A percentile compares a stretch with the other conserved stretches of the same genome.
Evolutionary conservation across 108 stramenopile genomes (phyloP).

Genomic region (Nitzschia sp.): DNA sequence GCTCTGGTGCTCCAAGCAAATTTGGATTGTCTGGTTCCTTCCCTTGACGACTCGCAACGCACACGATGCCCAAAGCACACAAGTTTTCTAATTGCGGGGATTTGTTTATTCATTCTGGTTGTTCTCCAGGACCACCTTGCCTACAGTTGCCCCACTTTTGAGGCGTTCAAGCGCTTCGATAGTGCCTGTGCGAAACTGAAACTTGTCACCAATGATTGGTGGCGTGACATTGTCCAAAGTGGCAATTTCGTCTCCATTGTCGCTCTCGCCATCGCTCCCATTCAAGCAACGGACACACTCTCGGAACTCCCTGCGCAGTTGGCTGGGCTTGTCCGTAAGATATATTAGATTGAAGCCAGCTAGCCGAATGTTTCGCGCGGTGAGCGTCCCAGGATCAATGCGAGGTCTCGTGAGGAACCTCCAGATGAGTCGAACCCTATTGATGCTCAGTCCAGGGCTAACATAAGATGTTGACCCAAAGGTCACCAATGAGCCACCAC

Average conservation of each 20-base stretch:
- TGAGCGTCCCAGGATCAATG: slow-evolving; percentile 36
- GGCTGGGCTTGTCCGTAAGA: slow-evolving; percentile 25
- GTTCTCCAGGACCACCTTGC: slow-evolving; percentile 31
- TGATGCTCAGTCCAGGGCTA: slow-evolving; percentile 8
- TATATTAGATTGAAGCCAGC: slow-evolving; percentile 43
- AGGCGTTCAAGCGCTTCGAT: slow-evolving; percentile 24
- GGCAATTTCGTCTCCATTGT: neutral
- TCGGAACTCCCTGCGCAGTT: slow-evolving; percentile 5
- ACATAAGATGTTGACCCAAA: slow-evolving; percentile 37
- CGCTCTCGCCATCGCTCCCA: neutral
- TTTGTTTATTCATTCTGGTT: neutral
- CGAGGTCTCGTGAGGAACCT: slow-evolving; percentile 25
- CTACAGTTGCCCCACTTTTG: slow-evolving; percentile 25
- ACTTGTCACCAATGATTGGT: slow-evolving; percentile 22
- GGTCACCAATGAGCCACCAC: slow-evolving; percentile 28
- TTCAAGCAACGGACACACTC: slow-evolving; percentile 28
- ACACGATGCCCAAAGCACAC: neutral
- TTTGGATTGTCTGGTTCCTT: too few species aligned
- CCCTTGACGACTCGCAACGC: too few species aligned
- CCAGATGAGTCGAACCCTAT: slow-evolving; percentile 13
- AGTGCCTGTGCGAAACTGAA: slow-evolving; percentile 27
- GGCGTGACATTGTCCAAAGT: slow-evolving; percentile 20
- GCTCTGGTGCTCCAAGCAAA: too few species aligned
- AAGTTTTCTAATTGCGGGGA: neutral
- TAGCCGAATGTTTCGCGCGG: slow-evolving; percentile 28